Base-by-base conservation (phyloP, 2,329 filamentous ascomycete species). In the Thermochaetoides dissita region DNA sequence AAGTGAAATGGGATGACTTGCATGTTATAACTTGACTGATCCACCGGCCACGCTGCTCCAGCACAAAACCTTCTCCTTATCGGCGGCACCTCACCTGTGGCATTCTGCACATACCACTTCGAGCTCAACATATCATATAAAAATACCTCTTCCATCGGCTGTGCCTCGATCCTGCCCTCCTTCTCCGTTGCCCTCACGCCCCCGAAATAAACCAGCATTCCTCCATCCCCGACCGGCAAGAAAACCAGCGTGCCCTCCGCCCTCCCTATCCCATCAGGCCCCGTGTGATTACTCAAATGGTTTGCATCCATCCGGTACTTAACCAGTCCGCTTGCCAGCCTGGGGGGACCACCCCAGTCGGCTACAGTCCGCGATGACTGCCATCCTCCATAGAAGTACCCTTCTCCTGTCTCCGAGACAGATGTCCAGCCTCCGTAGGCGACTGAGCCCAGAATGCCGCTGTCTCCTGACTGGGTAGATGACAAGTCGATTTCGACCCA, bases 1-100 rank as follows among this genome's bases (percentile, higher is more conserved):
- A 24, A 24, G 17, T 5, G 17, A 24, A 24, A 24, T 24, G 7
- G 8, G 28, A 10, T 17, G 12, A 30, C 71, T 57, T 51, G 79
- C 71, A 81, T 74, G 49, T 81, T 80, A 52, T 79, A 79, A 7
- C 72, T 77, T 10, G 74, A 76, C 42, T 67, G 62, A 49, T 80
- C 76, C 7, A 64, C 51, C 0, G 75, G 66, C 66, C 74, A 79
- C 2, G 71, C 71, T 10, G 67, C 71, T 38, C 74, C 76, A 3
- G 73, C 73, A 53, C 76, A 81, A 47, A 79, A 80, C 29, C 71
- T 67, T 28, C 74, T 64, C 8, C 76, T 63, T 45, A 67, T 60
- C 10, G 57, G 57, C 3, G 76, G 76, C 1, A 72, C 55, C 29
- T 66, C 54, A 1, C 76, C 76, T 0, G 62, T 64, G 0, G 76